Percentiles rank a stretch among this genome's conserved stretches.
phyloP scores from a whole-genome alignment of 2,329 filamentous ascomycete genomes.

The Graphiopsis chlorocephala region DNA sequence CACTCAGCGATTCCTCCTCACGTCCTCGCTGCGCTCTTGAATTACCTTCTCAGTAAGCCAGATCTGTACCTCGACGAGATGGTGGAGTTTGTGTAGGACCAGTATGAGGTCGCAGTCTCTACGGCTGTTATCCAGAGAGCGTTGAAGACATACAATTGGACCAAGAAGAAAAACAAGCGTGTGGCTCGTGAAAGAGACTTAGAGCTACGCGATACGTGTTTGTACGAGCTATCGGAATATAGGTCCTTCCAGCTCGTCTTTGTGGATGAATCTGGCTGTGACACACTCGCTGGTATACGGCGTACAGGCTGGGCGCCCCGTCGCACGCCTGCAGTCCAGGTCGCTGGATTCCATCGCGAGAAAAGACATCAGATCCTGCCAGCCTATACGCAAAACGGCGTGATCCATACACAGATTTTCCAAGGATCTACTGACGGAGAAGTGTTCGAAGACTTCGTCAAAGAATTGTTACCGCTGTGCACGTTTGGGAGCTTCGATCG shows the following conservation, averaged over 20 bases:
- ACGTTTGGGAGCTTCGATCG: not conserved
- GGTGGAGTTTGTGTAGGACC: not conserved
- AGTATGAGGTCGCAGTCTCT: not conserved
- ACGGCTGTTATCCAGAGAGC: not conserved
- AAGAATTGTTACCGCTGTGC: conserved; percentile 4
- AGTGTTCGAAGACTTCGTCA: conserved; percentile 7
- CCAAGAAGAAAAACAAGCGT: conserved; percentile 1
- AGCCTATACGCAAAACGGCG: conserved; percentile 11
- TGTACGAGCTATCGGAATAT: conserved; percentile 11
- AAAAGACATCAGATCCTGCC: conserved; percentile 15
- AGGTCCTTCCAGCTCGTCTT: conserved; percentile 16
- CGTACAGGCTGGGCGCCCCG: conserved; percentile 13
- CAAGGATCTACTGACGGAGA: conserved; percentile 9
- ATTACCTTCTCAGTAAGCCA: conserved; percentile 2
- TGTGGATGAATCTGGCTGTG: conserved; percentile 14
- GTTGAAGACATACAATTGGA: not conserved
- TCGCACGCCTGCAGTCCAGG: conserved; percentile 8
- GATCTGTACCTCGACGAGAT: conserved; percentile 7
- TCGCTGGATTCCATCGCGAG: conserved; percentile 13
- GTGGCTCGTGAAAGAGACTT: not conserved
- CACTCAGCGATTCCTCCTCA: not conserved
- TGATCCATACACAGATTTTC: conserved; percentile 6
- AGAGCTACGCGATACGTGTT: conserved; percentile 7
- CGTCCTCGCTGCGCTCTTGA: not conserved
- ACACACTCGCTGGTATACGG: conserved; percentile 10